Evolutionary conservation across 116 monocot species (phyloP).

Genomic region (Zostera marina): DNA sequence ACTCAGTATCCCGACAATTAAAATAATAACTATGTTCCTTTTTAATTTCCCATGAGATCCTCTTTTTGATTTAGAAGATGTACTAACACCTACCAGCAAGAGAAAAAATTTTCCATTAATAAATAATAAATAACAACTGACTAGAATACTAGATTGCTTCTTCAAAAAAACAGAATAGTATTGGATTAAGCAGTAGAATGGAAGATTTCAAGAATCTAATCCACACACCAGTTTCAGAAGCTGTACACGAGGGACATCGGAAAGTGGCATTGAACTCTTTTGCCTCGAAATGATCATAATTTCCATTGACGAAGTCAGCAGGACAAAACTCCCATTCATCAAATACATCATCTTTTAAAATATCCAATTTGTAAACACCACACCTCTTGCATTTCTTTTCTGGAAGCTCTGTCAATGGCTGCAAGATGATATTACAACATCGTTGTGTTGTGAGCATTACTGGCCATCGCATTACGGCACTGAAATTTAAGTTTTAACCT

Average conservation of each 20-base stretch:
- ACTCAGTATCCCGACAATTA: conserved; percentile 15
- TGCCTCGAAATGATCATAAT: conserved; percentile 31
- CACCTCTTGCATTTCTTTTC: conserved; percentile 59
- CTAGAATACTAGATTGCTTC: not conserved
- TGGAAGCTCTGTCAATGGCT: conserved; percentile 61
- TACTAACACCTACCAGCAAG: conserved; percentile 10
- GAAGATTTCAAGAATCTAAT: not conserved
- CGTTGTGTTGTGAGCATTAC: not conserved
- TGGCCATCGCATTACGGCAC: not conserved
- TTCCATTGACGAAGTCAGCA: conserved; percentile 38
- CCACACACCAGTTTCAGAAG: conserved; percentile 21
- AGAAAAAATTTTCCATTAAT: not conserved
- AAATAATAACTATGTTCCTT: conserved; percentile 9
- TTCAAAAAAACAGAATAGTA: not conserved
- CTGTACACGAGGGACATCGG: conserved; percentile 25
- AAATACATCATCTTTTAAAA: conserved; percentile 33
- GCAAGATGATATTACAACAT: conserved; percentile 7
- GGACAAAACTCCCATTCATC: conserved; percentile 67
- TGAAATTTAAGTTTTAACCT: not conserved
- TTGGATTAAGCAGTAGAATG: not conserved
- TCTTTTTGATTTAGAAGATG: conserved; percentile 4
- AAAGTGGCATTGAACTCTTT: conserved; percentile 66
- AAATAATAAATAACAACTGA: not conserved
- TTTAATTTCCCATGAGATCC: conserved; percentile 5
- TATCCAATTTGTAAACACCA: conserved; percentile 43